phyloP scores from a whole-genome alignment of 495 filamentous ascomycete species.

The Hyaloscypha finlandica region DNA sequence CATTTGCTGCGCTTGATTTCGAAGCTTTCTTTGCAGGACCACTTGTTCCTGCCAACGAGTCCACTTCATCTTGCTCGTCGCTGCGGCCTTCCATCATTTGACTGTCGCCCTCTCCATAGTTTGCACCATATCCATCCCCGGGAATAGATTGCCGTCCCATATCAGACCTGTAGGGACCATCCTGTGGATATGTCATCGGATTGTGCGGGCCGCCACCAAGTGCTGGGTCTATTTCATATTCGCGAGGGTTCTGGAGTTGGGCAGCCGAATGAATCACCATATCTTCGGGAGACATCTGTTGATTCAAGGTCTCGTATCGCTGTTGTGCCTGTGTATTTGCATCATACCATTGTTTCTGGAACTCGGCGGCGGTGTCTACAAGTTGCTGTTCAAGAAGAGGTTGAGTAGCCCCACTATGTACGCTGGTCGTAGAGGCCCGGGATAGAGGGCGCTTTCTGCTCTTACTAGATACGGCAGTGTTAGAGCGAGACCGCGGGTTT shows the following conservation, averaged over 20 bases:
- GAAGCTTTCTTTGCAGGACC: slow-evolving; percentile 59
- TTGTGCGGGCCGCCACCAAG: slow-evolving; percentile 38
- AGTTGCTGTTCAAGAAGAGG: slow-evolving; percentile 64
- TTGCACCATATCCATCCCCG: slow-evolving; percentile 53
- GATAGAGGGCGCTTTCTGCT: slow-evolving; percentile 70
- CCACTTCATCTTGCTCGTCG: slow-evolving; percentile 67
- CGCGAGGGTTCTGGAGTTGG: slow-evolving; percentile 50
- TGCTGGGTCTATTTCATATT: slow-evolving; percentile 44
- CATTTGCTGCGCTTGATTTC: slow-evolving; percentile 78
- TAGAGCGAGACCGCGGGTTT: slow-evolving; percentile 53
- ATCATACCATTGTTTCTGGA: slow-evolving; percentile 49
- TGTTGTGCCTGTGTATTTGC: slow-evolving; percentile 36
- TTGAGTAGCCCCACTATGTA: slow-evolving; percentile 69
- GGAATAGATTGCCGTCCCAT: slow-evolving; percentile 47
- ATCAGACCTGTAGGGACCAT: slow-evolving; percentile 25
- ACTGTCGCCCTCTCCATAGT: slow-evolving; percentile 66
- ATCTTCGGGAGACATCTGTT: slow-evolving; percentile 63
- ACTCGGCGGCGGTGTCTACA: slow-evolving; percentile 13
- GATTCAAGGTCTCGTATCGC: slow-evolving; percentile 30
- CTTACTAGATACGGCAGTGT: slow-evolving; percentile 55
- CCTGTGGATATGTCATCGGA: slow-evolving; percentile 30
- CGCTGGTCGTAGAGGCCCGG: slow-evolving; percentile 82
- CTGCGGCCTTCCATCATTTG: slow-evolving; percentile 61
- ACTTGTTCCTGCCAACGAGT: slow-evolving; percentile 59
- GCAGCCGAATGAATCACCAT: slow-evolving; percentile 61